These are phyloP conservation scores for Lepidium didymum DNA, from an alignment of 345 rosid genomes.

Conservation along the genomic window DNA sequence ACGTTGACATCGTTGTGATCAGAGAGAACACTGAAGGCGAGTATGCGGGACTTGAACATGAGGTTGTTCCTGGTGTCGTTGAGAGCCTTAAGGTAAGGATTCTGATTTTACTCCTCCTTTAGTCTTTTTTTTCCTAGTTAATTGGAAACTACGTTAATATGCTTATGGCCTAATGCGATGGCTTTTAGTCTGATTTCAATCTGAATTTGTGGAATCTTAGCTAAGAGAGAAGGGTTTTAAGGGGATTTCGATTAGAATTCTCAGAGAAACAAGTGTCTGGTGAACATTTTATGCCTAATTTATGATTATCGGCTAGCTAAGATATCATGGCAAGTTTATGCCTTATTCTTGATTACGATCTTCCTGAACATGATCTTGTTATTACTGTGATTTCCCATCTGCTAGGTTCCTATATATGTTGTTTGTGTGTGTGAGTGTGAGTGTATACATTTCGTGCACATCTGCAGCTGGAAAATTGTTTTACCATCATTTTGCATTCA, in stretches of 20 bases:
- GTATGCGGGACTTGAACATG: conserved; percentile 89
- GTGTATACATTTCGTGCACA: neutral
- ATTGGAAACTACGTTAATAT: neutral
- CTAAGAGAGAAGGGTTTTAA: neutral
- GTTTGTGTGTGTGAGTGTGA: too few species aligned
- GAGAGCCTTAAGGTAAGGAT: conserved; percentile 83
- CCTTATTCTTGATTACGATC: neutral
- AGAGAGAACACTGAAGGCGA: conserved; percentile 99
- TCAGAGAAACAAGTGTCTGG: neutral
- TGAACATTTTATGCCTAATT: neutral
- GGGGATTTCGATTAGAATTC: neutral
- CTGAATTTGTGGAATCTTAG: neutral
- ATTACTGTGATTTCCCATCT: neutral
- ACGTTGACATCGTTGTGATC: conserved; percentile 88
- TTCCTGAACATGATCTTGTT: neutral
- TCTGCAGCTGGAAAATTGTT: neutral
- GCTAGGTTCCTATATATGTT: neutral
- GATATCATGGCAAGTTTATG: neutral
- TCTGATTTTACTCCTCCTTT: neutral
- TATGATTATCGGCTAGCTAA: neutral
- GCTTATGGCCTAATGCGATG: neutral
- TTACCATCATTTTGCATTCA: too few species aligned
- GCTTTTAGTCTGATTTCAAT: neutral
- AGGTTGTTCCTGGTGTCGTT: conserved; percentile 95
- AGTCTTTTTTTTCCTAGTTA: neutral